These are phyloP conservation scores for Sutorius australiensis DNA, from an alignment of 768 basidiomycete genomes.

Conservation along the genomic window DNA sequence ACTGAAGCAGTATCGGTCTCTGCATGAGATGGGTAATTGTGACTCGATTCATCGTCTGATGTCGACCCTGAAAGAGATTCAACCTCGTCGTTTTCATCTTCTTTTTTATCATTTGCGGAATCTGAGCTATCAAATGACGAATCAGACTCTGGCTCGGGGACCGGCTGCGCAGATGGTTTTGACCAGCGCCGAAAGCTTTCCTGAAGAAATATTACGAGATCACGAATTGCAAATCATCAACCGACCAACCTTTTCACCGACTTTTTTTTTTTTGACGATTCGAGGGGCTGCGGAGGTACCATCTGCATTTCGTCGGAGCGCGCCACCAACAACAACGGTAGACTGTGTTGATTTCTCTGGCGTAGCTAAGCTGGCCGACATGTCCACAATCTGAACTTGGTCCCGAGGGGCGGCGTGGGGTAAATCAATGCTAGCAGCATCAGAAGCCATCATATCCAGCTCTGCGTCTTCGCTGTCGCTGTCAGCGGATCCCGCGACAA, in stretches of 20 bases:
- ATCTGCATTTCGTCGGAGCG: slow-evolving; percentile 62
- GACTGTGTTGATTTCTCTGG: slow-evolving; percentile 15
- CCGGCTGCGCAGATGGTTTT: slow-evolving; percentile 27
- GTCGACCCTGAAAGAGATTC: slow-evolving; percentile 10
- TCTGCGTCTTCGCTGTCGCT: slow-evolving; percentile 35
- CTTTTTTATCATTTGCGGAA: slow-evolving; percentile 56
- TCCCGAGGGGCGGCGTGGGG: not conserved
- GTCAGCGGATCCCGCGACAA: slow-evolving; percentile 6
- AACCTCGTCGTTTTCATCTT: slow-evolving; percentile 21
- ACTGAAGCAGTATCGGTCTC: slow-evolving; percentile 19
- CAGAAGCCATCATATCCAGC: slow-evolving; percentile 31
- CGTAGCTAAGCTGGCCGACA: slow-evolving; percentile 5
- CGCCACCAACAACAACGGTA: slow-evolving; percentile 53
- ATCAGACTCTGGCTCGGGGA: slow-evolving; percentile 40
- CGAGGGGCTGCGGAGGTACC: slow-evolving; percentile 53
- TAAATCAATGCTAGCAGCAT: slow-evolving; percentile 12
- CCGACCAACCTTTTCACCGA: slow-evolving; percentile 42
- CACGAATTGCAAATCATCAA: slow-evolving; percentile 1
- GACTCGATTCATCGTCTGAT: slow-evolving; percentile 20
- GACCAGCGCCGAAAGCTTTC: slow-evolving; percentile 52
- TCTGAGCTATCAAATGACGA: slow-evolving; percentile 77
- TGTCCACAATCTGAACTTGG: slow-evolving; percentile 16
- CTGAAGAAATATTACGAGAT: slow-evolving; percentile 22
- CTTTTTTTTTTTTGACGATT: slow-evolving; percentile 41
- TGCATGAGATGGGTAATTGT: slow-evolving; percentile 15